Evolutionary conservation across 192 early-diverging fungal genomes (phyloP), one percentile per base, ranked within the genome.

Genomic region (Coemansia sp.): DNA sequence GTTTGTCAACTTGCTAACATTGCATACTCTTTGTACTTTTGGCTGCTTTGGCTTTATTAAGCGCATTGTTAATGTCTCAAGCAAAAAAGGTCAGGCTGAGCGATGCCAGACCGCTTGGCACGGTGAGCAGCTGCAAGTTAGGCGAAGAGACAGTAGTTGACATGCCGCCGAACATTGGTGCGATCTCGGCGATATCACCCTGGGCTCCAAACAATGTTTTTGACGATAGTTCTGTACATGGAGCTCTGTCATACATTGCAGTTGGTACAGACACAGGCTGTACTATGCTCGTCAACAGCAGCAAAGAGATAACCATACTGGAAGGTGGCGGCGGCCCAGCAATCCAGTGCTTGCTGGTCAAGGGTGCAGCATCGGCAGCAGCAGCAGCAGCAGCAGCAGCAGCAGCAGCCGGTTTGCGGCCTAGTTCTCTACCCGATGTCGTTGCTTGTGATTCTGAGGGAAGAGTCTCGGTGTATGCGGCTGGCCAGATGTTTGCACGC

Each of bases 391-490:
- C 40, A 22, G 19, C 33, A 14, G 18, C n/a, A 15, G 14, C 22
- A 33, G 15, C 42, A 26, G 42, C 14, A 22, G 6, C 1, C 22
- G 48, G 42, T 14, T 14, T 42, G n/a, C 52, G 36, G n/a, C 14
- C 57, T 14, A 17, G 18, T 2, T 33, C 52, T 53, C 17, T 67
- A 4, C 67, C 66, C 15, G 67, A 72, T 27, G 46, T 72, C 12
- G 39, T 79, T 58, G 57, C 67, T 15, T 70, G 76, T 22, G 76
- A 79, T 27, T 67, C 70, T 1, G 70, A 73, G 7, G 76, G 76
- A 18, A 48, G 55, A 15, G 60, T 79, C 8, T 43, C 66, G 0
- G 63, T 69, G 17, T 79, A 65, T 35, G 57, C 41, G 8, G 41
- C 53, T 53, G 60, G 70, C 3, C 70, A 62, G 14, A 56, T 72